phyloP scores from a whole-genome alignment of 2,329 filamentous ascomycete species.

The Microdochium trichocladiopsis region DNA sequence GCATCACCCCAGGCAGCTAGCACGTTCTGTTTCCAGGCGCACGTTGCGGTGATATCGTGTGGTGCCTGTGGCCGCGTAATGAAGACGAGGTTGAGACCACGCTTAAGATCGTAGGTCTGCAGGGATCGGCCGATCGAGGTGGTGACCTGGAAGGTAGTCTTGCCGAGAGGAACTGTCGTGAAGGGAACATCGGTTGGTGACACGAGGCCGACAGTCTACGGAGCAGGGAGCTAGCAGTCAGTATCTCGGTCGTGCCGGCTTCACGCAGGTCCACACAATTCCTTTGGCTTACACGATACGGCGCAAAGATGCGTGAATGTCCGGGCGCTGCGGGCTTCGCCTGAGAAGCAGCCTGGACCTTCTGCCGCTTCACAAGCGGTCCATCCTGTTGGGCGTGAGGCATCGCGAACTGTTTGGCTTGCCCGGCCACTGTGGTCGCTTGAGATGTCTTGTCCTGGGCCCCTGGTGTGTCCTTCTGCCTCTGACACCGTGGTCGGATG shows the following conservation, averaged over 20 bases:
- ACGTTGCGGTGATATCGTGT: constrained; percentile 75
- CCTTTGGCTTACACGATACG: constrained; percentile 80
- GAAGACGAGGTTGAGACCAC: constrained; percentile 87
- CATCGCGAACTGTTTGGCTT: constrained; percentile 30
- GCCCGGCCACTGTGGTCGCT: not conserved
- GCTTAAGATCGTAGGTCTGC: constrained; percentile 91
- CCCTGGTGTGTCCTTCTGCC: not conserved
- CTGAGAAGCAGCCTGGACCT: constrained; percentile 40
- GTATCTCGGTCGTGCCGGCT: not conserved
- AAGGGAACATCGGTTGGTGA: constrained; percentile 89
- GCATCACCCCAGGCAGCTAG: constrained; percentile 83
- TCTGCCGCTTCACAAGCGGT: constrained; percentile 72
- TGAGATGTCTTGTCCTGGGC: not conserved
- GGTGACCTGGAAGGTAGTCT: constrained; percentile 94
- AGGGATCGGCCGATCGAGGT: constrained; percentile 86
- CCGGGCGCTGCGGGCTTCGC: constrained; percentile 29
- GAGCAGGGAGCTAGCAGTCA: constrained; percentile 2
- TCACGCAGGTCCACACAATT: no score
- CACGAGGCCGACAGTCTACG: constrained; percentile 82
- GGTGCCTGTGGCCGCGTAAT: constrained; percentile 88
- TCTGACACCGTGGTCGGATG: not conserved
- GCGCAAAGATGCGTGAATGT: constrained; percentile 81
- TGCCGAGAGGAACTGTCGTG: constrained; percentile 79
- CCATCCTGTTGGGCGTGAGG: constrained; percentile 51
- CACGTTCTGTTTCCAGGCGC: constrained; percentile 79